Evolutionary conservation across 140 eudicot genomes (phyloP), one percentile per base, ranked within the genome.

Genomic region (Oenanthe javanica): DNA sequence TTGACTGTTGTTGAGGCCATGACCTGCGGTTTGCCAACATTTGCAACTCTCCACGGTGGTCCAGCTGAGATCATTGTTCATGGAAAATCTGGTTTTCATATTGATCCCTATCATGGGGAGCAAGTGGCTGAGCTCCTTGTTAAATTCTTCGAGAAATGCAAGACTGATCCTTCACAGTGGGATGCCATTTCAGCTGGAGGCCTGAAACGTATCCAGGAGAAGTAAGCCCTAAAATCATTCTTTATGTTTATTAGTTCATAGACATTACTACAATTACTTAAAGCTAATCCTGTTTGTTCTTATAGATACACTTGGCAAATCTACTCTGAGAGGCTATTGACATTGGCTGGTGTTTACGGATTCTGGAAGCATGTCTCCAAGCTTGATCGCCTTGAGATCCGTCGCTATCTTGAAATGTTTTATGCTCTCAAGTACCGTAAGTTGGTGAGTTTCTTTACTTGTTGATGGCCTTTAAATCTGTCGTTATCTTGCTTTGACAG

Each of bases 21-120:
- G 98, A 91, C 97, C n/a, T 91, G 96, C 80, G 98, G 98, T 6
- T 70, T 94, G 55, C 98, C 98, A 4, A 94, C 98, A 0, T 94
- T 91, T 79, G 98, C 98, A 1, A 94, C 98, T 15, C 79, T 88
- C 71, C 85, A 94, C n/a, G 98, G 98, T 9, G 98, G 98, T 12
- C 97, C 98, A 0, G 97, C 97, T 9, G 98, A 93, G 91, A 93
- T 93, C 83, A 94, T 94, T n/a, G 89, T 91, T 76, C 84, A 94
- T 21, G 97, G 97, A 11, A 91, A 86, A 63, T 94, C 98, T 9
- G 98, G 97, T 7, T 94, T 94, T 87, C 98, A 94, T 79, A 94
- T 94, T 67, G 98, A 94, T 48, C 98, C 98, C 2, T 94, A 94
- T 72, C 89, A 94, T 1, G 97, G 97, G 15, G 98, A 94, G 25